A percentile compares a stretch with the other conserved stretches of the same genome.
These are phyloP conservation scores for Mycosarcoma mackinlayi DNA, from an alignment of 1,284 basidiomycete species.

Conservation along the genomic window DNA sequence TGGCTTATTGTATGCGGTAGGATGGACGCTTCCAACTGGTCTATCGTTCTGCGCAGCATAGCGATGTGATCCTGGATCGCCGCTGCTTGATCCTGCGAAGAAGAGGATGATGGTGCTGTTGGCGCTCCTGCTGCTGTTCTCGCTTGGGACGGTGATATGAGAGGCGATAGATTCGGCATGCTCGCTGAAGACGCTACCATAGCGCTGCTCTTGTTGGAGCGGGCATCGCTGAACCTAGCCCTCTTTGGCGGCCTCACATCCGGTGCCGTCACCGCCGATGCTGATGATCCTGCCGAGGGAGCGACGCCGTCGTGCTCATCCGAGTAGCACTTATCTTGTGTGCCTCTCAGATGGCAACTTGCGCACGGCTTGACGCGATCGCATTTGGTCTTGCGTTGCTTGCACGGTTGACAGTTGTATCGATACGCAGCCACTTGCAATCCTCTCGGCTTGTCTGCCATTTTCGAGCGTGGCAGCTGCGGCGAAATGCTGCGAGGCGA, in stretches of 20 bases:
- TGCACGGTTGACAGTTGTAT: slow-evolving; percentile 46
- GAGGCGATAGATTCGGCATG: neutral
- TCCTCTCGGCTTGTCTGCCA: slow-evolving; percentile 21
- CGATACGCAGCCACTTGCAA: slow-evolving; percentile 36
- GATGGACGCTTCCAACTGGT: slow-evolving; percentile 19
- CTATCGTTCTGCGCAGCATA: slow-evolving; percentile 14
- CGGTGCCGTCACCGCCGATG: neutral
- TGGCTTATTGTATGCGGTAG: neutral
- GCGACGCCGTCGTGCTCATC: slow-evolving; percentile 4
- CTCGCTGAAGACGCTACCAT: neutral
- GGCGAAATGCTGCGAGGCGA: no score
- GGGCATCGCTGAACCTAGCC: slow-evolving; percentile 2
- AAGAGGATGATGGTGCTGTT: neutral
- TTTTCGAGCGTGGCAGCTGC: neutral
- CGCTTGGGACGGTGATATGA: neutral
- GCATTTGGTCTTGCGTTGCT: slow-evolving; percentile 52
- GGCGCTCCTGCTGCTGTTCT: neutral
- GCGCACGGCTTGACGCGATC: slow-evolving; percentile 46
- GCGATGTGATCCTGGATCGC: slow-evolving; percentile 28
- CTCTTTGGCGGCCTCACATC: slow-evolving; percentile 8
- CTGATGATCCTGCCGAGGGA: neutral
- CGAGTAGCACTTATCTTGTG: slow-evolving; percentile 26
- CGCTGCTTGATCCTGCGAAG: neutral
- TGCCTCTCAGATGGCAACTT: slow-evolving; percentile 30
- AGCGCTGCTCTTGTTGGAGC: neutral